Base-by-base conservation (phyloP, 306 rosid genomes). In the Castanopsis chinensis region DNA sequence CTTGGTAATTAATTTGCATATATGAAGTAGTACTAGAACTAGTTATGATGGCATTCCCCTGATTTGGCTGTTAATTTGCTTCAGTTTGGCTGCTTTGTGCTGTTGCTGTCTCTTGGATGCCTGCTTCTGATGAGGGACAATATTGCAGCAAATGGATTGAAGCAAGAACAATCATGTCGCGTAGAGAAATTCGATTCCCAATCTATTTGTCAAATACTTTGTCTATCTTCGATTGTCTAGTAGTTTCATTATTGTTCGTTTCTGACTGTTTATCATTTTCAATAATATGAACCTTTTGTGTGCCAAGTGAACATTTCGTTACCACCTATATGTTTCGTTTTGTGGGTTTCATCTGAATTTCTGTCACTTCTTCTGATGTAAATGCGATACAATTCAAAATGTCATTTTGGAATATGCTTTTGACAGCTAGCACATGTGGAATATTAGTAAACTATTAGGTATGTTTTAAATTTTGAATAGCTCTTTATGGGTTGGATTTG, bases 51-150 rank as follows among this genome's bases (percentile, higher is more conserved):
- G 12, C 71, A 59, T 70, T 79, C 18, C 59, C 49, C 53, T 49
- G 53, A 49, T 76, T 78, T 72, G 30, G 25, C 43, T 56, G 54
- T 71, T 54, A 20, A 3, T 53, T 21, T 61, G 80, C 69, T 88
- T 83, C 87, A 95, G 99, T 76, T 86, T 95, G 96, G 99, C 99
- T 89, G 99, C 95, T 79, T 83, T 95, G 68, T 95, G 99, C 86
- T 95, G 99, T 63, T 95, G 99, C 78, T 95, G 99, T 75, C 86
- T 95, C 63, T 78, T 95, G 85, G 99, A 95, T 3, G 99, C 95
- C 7, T 91, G 97, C 91, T 95, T 95, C 84, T 95, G 86, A 88
- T 73, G 74, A 58, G 72, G 60, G n/a, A 19, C 12, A 41, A 41
- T 54, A 25, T 19, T 73, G 78, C 65, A 72, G 85, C 59, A 19